Percentiles rank a stretch among this genome's conserved stretches.
Evolutionary conservation across 208 protist species (phyloP).

Genomic region (Trypanosoma rangeli): DNA sequence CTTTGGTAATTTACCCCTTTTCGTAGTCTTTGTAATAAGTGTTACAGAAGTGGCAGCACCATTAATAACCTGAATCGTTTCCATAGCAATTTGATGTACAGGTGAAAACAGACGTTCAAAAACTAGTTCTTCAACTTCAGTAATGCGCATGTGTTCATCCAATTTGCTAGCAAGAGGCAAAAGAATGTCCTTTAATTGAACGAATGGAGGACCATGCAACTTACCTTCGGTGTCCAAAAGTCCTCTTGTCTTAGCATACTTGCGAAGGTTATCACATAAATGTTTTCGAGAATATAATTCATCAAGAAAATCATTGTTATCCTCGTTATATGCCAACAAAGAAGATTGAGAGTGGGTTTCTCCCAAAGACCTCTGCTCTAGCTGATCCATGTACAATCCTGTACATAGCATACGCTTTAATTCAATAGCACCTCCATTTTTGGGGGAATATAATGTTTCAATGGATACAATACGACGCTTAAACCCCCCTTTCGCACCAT

Average conservation of each 20-base stretch:
- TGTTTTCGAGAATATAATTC: conserved; percentile 44
- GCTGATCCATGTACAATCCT: conserved; percentile 8
- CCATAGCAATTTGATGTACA: conserved; percentile 59
- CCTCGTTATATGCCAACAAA: neutral
- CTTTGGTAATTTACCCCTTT: conserved; percentile 38
- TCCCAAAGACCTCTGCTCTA: neutral
- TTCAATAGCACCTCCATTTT: conserved; percentile 8
- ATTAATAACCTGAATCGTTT: conserved; percentile 32
- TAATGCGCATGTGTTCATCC: conserved; percentile 29
- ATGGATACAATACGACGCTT: conserved; percentile 50
- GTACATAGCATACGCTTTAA: conserved; percentile 26
- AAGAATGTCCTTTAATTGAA: conserved; percentile 43
- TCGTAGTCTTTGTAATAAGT: conserved; percentile 29
- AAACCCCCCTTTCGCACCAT: conserved; percentile 36
- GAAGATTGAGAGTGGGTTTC: neutral
- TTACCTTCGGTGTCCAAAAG: conserved; percentile 28
- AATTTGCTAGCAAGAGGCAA: conserved; percentile 24
- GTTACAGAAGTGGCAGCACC: conserved; percentile 9
- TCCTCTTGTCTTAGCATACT: conserved; percentile 40
- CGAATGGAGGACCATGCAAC: conserved; percentile 31
- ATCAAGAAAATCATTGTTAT: conserved; percentile 32
- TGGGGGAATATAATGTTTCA: conserved; percentile 26
- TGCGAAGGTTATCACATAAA: conserved; percentile 47
- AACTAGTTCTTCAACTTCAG: conserved; percentile 34
- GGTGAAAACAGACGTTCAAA: conserved; percentile 37